These are phyloP conservation scores for Coemansia sp. DNA, from an alignment of 371 early-diverging fungal genomes.

Conservation along the genomic window DNA sequence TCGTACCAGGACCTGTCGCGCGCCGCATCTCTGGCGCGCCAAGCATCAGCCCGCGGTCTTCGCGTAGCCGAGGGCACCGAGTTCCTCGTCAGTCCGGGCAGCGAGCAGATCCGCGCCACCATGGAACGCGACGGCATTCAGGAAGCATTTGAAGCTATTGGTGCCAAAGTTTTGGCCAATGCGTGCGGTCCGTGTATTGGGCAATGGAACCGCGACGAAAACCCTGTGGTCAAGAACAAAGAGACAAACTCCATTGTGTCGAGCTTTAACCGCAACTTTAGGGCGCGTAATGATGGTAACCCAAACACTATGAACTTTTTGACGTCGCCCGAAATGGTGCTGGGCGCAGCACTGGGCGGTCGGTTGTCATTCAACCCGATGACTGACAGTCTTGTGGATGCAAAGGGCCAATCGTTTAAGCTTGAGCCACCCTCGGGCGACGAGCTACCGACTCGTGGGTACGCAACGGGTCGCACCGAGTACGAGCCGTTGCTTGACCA, in stretches of 20 bases:
- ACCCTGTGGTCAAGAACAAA: conserved; percentile 60
- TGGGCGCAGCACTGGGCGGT: conserved; percentile 90
- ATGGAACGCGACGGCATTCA: conserved; percentile 91
- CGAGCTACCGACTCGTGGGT: conserved; percentile 85
- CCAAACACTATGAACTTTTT: conserved; percentile 92
- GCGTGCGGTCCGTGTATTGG: conserved; percentile 91
- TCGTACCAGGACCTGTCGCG: conserved; percentile 96
- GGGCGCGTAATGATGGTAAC: conserved; percentile 93
- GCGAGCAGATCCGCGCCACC: conserved; percentile 95
- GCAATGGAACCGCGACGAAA: conserved; percentile 86
- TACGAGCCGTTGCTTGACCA: conserved; percentile 54
- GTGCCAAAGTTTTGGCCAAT: conserved; percentile 86
- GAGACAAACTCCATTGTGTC: conserved; percentile 87
- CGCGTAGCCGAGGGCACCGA: conserved; percentile 65
- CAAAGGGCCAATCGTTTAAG: conserved; percentile 72
- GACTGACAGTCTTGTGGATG: conserved; percentile 67
- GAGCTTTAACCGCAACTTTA: conserved; percentile 97
- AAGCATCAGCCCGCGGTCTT: conserved; percentile 80
- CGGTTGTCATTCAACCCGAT: conserved; percentile 88
- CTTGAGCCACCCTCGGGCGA: conserved; percentile 82
- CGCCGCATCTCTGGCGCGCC: conserved; percentile 80
- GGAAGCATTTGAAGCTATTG: conserved; percentile 75
- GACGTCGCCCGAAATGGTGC: conserved; percentile 93
- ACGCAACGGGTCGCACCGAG: conserved; percentile 71
- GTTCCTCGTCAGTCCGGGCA: conserved; percentile 93